phyloP scores from a whole-genome alignment of 768 basidiomycete genomes.

The Boletus huronensis region DNA sequence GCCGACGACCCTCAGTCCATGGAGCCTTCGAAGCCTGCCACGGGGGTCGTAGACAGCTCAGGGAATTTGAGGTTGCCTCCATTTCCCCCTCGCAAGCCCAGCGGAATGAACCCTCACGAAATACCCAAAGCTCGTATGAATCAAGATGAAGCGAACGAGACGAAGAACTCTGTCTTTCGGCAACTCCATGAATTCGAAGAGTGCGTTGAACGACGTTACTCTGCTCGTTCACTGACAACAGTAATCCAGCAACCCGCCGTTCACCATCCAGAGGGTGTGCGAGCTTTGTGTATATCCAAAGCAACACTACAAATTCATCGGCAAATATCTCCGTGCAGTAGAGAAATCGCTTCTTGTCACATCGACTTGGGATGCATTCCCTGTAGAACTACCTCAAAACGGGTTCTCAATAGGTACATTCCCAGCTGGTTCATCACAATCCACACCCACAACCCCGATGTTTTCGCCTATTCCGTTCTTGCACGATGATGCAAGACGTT shows the following conservation, averaged over 20 bases:
- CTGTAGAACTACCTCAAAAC: slow-evolving; percentile 38
- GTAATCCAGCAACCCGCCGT: slow-evolving; percentile 56
- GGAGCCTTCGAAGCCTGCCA: slow-evolving; percentile 42
- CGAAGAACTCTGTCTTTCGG: slow-evolving; percentile 53
- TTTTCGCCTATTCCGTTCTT: slow-evolving; percentile 88
- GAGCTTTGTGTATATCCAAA: slow-evolving; percentile 72
- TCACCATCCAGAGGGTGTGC: slow-evolving; percentile 87
- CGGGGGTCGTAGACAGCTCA: slow-evolving; percentile 26
- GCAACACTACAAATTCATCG: slow-evolving; percentile 69
- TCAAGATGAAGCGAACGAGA: slow-evolving; percentile 54
- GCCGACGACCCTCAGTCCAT: slow-evolving; percentile 34
- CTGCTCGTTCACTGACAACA: slow-evolving; percentile 4
- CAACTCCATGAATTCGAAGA: slow-evolving; percentile 74
- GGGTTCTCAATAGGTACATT: slow-evolving; percentile 30
- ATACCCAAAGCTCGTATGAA: slow-evolving; percentile 57
- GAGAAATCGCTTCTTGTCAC: slow-evolving; percentile 83
- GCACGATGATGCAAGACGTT: slow-evolving; percentile 77
- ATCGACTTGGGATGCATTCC: slow-evolving; percentile 72
- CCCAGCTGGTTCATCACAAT: slow-evolving; percentile 45
- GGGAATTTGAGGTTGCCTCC: slow-evolving; percentile 72
- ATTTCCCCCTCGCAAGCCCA: slow-evolving; percentile 58
- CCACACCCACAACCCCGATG: slow-evolving; percentile 70
- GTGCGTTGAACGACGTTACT: slow-evolving; percentile 39
- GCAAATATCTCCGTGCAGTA: slow-evolving; percentile 86
- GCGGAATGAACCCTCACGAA: slow-evolving; percentile 48